These are phyloP conservation scores for Pichiaceae sp. DNA, from an alignment of 1,139 yeast genomes.

Conservation along the genomic window DNA sequence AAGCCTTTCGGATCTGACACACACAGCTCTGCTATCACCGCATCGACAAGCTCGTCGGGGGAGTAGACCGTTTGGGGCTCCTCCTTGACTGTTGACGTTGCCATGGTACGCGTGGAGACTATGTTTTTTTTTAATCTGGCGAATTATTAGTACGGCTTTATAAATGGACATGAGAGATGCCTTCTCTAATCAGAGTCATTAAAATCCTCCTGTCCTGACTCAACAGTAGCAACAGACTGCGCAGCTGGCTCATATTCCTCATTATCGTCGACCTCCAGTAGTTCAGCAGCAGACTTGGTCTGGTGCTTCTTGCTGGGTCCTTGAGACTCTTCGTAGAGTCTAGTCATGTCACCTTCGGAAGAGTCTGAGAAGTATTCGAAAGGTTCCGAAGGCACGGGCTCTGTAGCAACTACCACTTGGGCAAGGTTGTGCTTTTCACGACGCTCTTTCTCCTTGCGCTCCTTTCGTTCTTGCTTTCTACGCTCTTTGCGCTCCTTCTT, in stretches of 20 bases:
- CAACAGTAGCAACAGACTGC: constrained; percentile 9
- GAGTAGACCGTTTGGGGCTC: too few species aligned
- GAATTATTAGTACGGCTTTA: neutral
- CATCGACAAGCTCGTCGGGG: constrained; percentile 25
- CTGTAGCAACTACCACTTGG: neutral
- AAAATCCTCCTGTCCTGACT: neutral
- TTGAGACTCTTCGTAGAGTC: constrained; percentile 5
- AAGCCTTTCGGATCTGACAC: constrained; percentile 25
- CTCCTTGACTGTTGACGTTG: too few species aligned
- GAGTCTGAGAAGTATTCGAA: constrained; percentile 17
- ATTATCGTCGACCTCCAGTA: constrained; percentile 1
- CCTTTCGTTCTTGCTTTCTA: neutral
- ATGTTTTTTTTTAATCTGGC: neutral
- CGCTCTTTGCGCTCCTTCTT: neutral
- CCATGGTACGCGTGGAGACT: constrained; percentile 3
- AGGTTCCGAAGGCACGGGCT: constrained; percentile 9
- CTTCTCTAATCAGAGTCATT: neutral
- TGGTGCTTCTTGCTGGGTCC: constrained; percentile 8
- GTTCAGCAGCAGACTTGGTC: constrained; percentile 2
- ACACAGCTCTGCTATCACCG: constrained; percentile 23
- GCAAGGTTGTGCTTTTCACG: neutral
- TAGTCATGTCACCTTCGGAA: constrained; percentile 7
- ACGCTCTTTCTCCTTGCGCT: neutral
- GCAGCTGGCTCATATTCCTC: constrained; percentile 1
- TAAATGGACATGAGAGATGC: too few species aligned